Base-by-base conservation (phyloP, 2,329 filamentous ascomycete genomes). In the Lasiodiplodia sp. region DNA sequence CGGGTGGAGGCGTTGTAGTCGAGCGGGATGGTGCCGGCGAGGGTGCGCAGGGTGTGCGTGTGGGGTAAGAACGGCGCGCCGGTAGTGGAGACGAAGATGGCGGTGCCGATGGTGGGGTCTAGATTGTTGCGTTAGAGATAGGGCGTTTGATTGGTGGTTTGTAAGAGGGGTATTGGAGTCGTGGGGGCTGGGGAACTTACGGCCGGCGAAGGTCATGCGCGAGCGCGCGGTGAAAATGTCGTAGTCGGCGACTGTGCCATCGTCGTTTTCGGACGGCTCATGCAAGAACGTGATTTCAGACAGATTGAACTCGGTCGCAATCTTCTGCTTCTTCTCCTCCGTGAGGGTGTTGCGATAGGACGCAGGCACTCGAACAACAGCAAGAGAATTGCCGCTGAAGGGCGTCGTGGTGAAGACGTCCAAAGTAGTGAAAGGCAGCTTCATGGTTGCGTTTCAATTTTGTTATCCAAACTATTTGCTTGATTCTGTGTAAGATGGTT, bases 141-240 rank as follows among this genome's bases (percentile, higher is more conserved):
- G 12, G 37, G 3, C 3, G 11, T 31, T 49, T 16, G 40, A 6
- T n/a, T 6, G 25, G 40, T 10, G 12, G 37, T 2, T 37, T 57
- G 14, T 34, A 7, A 10, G 31, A 34, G 31, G 31, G 14, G n/a
- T 57, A 3, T 21, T 37, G 31, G 18, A 28, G 10, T 21, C 18
- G 49, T 21, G 16, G 28, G 28, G 84, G 28, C 90, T 87, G 68
- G 90, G 2, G 18, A 18, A 21, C 60, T 52, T 28, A 64, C 88
- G 87, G 2, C 87, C 85, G 0, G 87, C 87, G 71, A 88, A 88
- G 7, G 86, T 85, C n/a, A 88, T 72, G 73, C 88, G 87, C 8
- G 71, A 72, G 10, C 78, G 75, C 0, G 81, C 80, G 44, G 83
- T 83, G 79, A 88, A 88, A 72, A 88, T 88, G 73, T 87, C 83